Percentiles rank a stretch among this genome's conserved stretches.
These are phyloP conservation scores for Termitomyces sp. DNA, from an alignment of 768 basidiomycete genomes.

Conservation along the genomic window DNA sequence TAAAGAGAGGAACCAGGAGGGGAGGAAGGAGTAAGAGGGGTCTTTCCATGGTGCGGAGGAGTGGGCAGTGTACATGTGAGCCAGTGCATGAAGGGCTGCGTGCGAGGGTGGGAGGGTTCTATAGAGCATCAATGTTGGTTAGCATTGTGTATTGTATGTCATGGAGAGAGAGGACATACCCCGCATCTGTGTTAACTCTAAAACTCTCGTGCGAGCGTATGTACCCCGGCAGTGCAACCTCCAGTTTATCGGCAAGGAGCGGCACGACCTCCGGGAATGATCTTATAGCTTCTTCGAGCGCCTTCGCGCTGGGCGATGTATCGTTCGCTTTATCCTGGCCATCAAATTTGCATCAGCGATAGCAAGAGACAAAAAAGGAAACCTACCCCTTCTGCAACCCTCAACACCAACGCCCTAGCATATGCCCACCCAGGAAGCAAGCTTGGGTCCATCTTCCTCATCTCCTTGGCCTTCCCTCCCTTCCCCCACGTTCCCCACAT, in stretches of 20 bases:
- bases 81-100: conserved; percentile 70
- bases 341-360: too few species aligned
- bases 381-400: conserved; percentile 45
- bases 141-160: neutral
- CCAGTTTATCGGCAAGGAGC: conserved; percentile 83
- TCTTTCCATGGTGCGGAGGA: conserved; percentile 83
- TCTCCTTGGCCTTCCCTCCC: conserved; percentile 9
- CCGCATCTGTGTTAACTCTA: conserved; percentile 64
- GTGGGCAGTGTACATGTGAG: conserved; percentile 84
- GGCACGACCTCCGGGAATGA: conserved; percentile 82
- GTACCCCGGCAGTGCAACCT: conserved; percentile 56
- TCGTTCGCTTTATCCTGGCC: conserved; percentile 38
- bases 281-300: conserved; percentile 68
- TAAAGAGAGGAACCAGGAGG: conserved; percentile 70
- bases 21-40: conserved; percentile 46
- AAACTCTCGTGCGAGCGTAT: conserved; percentile 63
- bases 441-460: conserved; percentile 43
- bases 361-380: too few species aligned
- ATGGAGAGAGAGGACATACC: conserved; percentile 32
- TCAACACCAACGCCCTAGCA: conserved; percentile 65
- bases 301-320: conserved; percentile 50
- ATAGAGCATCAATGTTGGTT: neutral
- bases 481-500: conserved; percentile 17
- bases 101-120: conserved; percentile 39
- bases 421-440: conserved; percentile 79